phyloP scores from a whole-genome alignment of 1,139 yeast genomes.

The Yamadazyma oceani region DNA sequence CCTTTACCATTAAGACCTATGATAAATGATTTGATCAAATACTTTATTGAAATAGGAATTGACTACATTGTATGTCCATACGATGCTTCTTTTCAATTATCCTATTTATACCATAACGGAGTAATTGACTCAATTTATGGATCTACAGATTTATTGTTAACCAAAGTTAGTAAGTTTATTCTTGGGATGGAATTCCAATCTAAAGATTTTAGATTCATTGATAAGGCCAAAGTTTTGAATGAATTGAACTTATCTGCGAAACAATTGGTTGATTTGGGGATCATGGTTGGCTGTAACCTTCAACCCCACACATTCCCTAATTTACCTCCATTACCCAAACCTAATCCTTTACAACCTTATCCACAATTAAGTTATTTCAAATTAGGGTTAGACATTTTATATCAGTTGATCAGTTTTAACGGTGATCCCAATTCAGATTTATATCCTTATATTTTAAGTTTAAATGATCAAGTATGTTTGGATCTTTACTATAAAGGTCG shows the following conservation, averaged over 20 bases:
- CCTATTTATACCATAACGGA: conserved; percentile 58
- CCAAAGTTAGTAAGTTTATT: conserved; percentile 67
- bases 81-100: conserved; percentile 77
- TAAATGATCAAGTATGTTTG: conserved; percentile 39
- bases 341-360: conserved; percentile 43
- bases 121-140: conserved; percentile 79
- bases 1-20: conserved; percentile 51
- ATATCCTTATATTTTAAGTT: conserved; percentile 35
- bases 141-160: conserved; percentile 74
- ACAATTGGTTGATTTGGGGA: conserved; percentile 72
- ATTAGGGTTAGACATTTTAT: conserved; percentile 44
- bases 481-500: conserved; percentile 42
- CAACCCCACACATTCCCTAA: conserved; percentile 66
- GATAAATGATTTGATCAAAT: conserved; percentile 54
- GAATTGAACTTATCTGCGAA: conserved; percentile 62
- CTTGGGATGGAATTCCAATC: conserved; percentile 68
- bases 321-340: conserved; percentile 53
- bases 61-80: conserved; percentile 83
- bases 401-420: conserved; percentile 34
- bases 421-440: conserved; percentile 30
- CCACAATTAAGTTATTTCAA: conserved; percentile 46
- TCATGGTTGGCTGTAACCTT: conserved; percentile 75
- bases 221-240: conserved; percentile 54
- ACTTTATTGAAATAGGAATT: conserved; percentile 56
- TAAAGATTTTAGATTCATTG: conserved; percentile 66